Evolutionary conservation across 2,329 filamentous ascomycete genomes (phyloP), one percentile per base, ranked within the genome.

Genomic region (Talaromyces sp.): DNA sequence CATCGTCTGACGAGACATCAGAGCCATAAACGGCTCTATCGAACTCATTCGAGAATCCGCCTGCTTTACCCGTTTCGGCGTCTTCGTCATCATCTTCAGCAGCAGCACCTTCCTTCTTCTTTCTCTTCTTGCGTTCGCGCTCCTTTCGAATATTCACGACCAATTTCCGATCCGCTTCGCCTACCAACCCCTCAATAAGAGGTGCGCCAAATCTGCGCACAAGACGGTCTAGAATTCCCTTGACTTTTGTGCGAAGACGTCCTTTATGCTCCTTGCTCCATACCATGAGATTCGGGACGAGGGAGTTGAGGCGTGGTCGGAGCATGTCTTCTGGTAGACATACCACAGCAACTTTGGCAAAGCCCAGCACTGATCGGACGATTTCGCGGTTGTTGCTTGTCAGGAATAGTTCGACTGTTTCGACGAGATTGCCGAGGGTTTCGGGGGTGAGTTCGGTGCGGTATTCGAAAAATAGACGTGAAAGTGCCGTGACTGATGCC

Each of bases 251-350:
- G 68, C 93, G 91, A 78, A 99, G 94, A 71, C 96, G 91, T 11
- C 91, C 91, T 78, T 97, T 97, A 80, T 99, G 95, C 75, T 99
- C 94, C 73, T 97, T 91, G 70, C 89, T 92, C 93, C 94, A 99
- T 41, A 92, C 85, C 80, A 97, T 90, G 19, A 97, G 80, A 73
- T 96, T 96, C 3, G 92, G 90, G 2, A 99, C 84, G 50, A 99
- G 81, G 0, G 86, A 85, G 33, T 81, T 78, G 36, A 99, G 83
- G 22, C 91, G 85, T 4, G 90, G 87, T 36, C 87, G 81, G 78
- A 99, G 87, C 62, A 96, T 80, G 5, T 88, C 84, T 40, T 86
- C 84, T 0, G 93, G 91, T 31, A 97, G 78, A 60, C 89, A 87
- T 67, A 97, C 91, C 60, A 96, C 85, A 65, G 90, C 95, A 25